These are phyloP conservation scores for Phytophthora chlamydospora DNA, from an alignment of 352 stramenopile genomes.

Conservation along the genomic window DNA sequence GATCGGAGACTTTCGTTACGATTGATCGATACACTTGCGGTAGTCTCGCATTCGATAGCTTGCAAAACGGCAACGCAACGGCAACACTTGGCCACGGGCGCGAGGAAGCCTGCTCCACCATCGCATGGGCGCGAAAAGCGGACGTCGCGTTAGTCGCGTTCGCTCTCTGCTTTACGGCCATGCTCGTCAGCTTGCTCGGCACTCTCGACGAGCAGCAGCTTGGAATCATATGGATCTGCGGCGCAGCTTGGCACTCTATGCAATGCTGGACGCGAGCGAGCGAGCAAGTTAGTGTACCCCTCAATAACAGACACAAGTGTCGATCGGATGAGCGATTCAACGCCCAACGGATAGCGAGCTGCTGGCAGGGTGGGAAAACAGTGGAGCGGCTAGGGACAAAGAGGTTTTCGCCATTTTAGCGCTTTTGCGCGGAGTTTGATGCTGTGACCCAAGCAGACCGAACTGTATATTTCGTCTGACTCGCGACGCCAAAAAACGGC, in stretches of 20 bases:
- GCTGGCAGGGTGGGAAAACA: background rate
- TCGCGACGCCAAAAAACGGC: conserved; percentile 12
- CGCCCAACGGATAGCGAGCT: conserved; percentile 13
- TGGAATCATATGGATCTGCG: conserved; percentile 18
- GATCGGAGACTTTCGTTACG: background rate
- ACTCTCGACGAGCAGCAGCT: too few species aligned
- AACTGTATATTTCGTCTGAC: conserved; percentile 33
- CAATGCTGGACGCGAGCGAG: conserved; percentile 15
- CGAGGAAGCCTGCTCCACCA: conserved; percentile 10
- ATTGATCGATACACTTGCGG: background rate
- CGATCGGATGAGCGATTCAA: conserved; percentile 28
- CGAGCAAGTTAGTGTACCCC: background rate
- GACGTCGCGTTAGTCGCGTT: conserved; percentile 24
- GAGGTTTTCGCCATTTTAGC: conserved; percentile 20
- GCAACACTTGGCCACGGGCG: conserved; percentile 27
- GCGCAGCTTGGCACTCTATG: conserved; percentile 18
- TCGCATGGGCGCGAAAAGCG: too few species aligned
- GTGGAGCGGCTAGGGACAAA: conserved; percentile 17
- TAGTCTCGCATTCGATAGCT: conserved; percentile 12
- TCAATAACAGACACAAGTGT: conserved; percentile 16
- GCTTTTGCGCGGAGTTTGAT: too few species aligned
- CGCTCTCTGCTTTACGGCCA: too few species aligned
- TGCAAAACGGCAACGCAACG: background rate
- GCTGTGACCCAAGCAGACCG: conserved; percentile 1
- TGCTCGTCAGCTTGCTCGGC: background rate